Base-by-base conservation (phyloP, 345 rosid genomes). In the Pugionium cornutum region DNA sequence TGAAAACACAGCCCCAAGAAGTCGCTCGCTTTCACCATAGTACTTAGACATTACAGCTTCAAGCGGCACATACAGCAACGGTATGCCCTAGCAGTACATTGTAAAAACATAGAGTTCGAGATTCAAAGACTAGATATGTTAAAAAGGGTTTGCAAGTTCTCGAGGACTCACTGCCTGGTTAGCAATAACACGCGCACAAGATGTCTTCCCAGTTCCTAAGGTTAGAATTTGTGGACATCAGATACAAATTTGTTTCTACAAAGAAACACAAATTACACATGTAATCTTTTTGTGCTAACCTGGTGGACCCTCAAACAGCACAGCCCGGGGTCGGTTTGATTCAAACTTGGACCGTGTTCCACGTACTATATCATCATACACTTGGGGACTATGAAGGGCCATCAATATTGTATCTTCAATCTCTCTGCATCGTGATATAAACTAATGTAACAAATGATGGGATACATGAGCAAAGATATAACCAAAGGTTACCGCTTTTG, bases 251-350 rank as follows among this genome's bases (percentile, higher is more conserved):
- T 33, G 18, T 59, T 59, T 73, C 46, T 11, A 39, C 6, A 67
- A 35, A 29, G 18, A 27, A 31, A 50, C 5, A 2, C 33, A 39
- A 39, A 11, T 7, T 32, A 18, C 25, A 60, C 26, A 40, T 57
- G 33, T 6, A 73, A 1, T n/a, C 9, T 56, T 45, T 37, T 11
- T 35, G 29, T 0, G 66, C 73, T 46, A 77, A 90, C 99, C 99
- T 74, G 96, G 97, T 6, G 97, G 99, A 37, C 97, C 99, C 80
- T 94, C 95, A 76, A 90, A 94, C 39, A 94, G 91, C 66, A 94
- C 89, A 29, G 97, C 96, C 30, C 96, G 84, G 35, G 99, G 97
- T 77, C 99, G 76, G 53, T 94, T 90, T 27, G 97, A 85, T 80
- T 94, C 95, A 62, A 86, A 94, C 52, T 94, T 90, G 9, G 66